Conservation (phyloP, 2,329 filamentous ascomycete genomes). For the Sporothrix dimorphospora region DNA sequence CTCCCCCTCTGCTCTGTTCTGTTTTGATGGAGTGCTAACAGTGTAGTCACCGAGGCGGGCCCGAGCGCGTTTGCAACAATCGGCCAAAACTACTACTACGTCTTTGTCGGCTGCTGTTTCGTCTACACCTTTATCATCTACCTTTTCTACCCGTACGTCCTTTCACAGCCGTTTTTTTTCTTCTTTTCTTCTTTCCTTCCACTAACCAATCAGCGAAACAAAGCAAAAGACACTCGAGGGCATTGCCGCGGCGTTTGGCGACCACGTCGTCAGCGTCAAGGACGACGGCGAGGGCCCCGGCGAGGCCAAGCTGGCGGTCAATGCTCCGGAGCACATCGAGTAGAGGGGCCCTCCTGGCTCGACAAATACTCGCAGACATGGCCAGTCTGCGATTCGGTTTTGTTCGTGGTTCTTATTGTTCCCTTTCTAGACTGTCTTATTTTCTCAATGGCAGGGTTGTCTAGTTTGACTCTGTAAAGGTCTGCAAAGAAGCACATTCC, state of each 20-base stretch:
- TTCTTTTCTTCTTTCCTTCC: too few relatives aligned
- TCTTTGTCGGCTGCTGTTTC: slow-evolving; percentile 56
- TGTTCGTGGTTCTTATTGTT: neutral
- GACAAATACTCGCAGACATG: too few relatives aligned
- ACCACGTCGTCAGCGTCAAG: slow-evolving; percentile 44
- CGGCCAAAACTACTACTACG: slow-evolving; percentile 63
- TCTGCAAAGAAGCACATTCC: too few relatives aligned
- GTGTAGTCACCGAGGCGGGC: slow-evolving; percentile 52
- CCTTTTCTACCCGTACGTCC: slow-evolving; percentile 54
- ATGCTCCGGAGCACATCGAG: neutral
- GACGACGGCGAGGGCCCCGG: neutral
- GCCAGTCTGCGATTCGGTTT: too few relatives aligned
- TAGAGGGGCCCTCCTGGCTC: neutral
- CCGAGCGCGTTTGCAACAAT: slow-evolving; percentile 61
- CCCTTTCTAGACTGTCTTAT: too few relatives aligned
- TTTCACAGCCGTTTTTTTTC: too few relatives aligned
- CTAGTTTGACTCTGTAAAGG: too few relatives aligned
- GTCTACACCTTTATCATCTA: slow-evolving; percentile 58
- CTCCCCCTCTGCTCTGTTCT: neutral
- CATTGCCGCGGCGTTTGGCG: slow-evolving; percentile 53
- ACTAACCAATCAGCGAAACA: slow-evolving; percentile 43
- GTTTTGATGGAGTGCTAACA: neutral
- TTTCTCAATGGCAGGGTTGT: too few relatives aligned
- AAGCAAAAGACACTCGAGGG: slow-evolving; percentile 53
- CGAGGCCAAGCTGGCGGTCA: neutral